phyloP scores from a whole-genome alignment of 108 stramenopile species.

The Fistulifera pelliculosa region DNA sequence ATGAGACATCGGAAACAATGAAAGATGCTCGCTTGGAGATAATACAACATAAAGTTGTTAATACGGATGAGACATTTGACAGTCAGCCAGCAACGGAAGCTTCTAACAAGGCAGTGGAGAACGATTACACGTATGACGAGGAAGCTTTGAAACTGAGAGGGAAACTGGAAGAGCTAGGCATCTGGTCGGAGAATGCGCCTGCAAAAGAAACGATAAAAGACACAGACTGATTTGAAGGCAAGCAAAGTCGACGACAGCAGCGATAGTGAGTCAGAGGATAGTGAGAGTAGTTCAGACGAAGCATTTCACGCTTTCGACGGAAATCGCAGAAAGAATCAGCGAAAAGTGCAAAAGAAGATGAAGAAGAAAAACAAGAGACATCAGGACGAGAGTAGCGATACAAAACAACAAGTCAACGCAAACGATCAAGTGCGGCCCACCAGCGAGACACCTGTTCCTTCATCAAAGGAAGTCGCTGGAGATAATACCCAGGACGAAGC shows the following conservation, averaged over 20 bases:
- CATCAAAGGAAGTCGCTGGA: background rate
- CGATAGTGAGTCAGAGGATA: background rate
- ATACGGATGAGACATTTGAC: background rate
- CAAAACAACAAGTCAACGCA: background rate
- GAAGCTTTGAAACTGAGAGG: background rate
- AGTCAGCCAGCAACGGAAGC: background rate
- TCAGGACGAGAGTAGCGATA: conserved; percentile 25
- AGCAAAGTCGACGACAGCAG: conserved; percentile 1
- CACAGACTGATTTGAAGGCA: background rate
- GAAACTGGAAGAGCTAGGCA: conserved; percentile 3
- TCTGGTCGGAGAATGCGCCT: background rate
- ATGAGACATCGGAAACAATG: conserved; percentile 36
- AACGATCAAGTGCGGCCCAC: background rate
- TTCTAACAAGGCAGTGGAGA: background rate
- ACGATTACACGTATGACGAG: conserved; percentile 2
- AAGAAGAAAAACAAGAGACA: conserved; percentile 69
- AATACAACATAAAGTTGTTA: conserved; percentile 53
- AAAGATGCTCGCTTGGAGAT: conserved; percentile 58
- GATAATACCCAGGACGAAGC: conserved; percentile 7
- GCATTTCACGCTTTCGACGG: too few relatives aligned
- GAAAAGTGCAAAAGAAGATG: conserved; percentile 75
- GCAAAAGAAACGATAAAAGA: too few relatives aligned
- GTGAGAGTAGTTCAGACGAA: background rate
- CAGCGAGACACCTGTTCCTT: background rate
- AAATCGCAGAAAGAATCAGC: conserved; percentile 20